Conservation (phyloP, 1,139 yeast species). For the Suhomyces choctaworum region DNA sequence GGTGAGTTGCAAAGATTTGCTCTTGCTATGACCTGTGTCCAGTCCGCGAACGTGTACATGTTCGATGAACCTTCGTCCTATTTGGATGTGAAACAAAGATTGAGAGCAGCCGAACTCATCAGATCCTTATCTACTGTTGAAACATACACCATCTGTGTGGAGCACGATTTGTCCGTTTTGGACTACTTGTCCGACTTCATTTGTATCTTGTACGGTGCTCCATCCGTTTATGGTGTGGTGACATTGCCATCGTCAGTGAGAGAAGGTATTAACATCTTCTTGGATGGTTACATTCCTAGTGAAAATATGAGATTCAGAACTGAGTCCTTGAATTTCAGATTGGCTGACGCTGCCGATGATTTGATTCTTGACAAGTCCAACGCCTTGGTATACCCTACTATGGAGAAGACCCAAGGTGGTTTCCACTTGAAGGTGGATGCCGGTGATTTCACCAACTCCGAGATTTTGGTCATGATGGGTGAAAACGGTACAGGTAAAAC, state of each 20-base stretch:
- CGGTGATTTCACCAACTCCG: slow-evolving; percentile 95
- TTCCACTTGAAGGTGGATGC: slow-evolving; percentile 77
- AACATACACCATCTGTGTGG: slow-evolving; percentile 89
- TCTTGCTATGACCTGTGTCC: slow-evolving; percentile 95
- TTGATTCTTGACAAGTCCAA: slow-evolving; percentile 76
- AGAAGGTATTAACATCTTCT: slow-evolving; percentile 97
- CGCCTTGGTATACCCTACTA: slow-evolving; percentile 72
- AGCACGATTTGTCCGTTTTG: slow-evolving; percentile 95
- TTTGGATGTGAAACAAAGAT: slow-evolving; percentile 96
- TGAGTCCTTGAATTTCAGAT: slow-evolving; percentile 90
- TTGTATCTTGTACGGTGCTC: slow-evolving; percentile 95
- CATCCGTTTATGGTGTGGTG: slow-evolving; percentile 97
- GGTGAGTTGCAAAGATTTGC: slow-evolving; percentile 99
- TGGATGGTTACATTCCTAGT: slow-evolving; percentile 96
- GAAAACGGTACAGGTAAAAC: slow-evolving; percentile 99
- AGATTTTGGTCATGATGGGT: slow-evolving; percentile 98
- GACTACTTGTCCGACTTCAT: slow-evolving; percentile 95
- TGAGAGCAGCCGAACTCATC: slow-evolving; percentile 93
- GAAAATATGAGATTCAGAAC: slow-evolving; percentile 96
- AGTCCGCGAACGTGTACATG: slow-evolving; percentile 94
- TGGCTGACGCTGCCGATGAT: slow-evolving; percentile 88
- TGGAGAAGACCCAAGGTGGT: slow-evolving; percentile 94
- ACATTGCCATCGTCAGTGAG: slow-evolving; percentile 94
- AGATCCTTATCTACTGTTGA: slow-evolving; percentile 78
- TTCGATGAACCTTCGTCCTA: slow-evolving; percentile 99